Evolutionary conservation across 2,329 filamentous ascomycete species (phyloP).

Genomic region (Phyllosticta citriasiana): DNA sequence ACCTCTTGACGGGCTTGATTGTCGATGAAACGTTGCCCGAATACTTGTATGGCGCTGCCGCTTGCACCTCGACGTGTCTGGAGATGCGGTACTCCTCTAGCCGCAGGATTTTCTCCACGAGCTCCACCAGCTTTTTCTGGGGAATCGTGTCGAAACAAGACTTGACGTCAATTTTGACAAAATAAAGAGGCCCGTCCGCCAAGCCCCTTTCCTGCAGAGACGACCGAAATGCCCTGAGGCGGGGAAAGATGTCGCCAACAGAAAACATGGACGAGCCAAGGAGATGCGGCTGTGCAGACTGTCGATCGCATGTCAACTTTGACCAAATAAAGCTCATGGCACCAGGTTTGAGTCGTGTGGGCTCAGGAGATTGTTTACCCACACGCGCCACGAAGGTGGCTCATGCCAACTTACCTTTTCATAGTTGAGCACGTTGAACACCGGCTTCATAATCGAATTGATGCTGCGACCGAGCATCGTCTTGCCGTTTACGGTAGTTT

Average conservation of each 20-base stretch:
- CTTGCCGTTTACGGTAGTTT: slow-evolving; percentile 43
- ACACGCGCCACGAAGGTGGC: not conserved
- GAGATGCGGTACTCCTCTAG: slow-evolving; percentile 57
- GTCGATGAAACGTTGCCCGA: slow-evolving; percentile 9
- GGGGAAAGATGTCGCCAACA: slow-evolving; percentile 66
- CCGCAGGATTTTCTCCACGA: slow-evolving; percentile 51
- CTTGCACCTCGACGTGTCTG: slow-evolving; percentile 64
- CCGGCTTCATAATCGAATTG: slow-evolving; percentile 60
- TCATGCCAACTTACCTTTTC: slow-evolving; percentile 51
- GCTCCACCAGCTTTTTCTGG: slow-evolving; percentile 58
- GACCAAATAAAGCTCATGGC: slow-evolving; percentile 9
- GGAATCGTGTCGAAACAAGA: slow-evolving; percentile 95
- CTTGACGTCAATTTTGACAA: slow-evolving; percentile 86
- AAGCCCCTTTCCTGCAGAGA: slow-evolving; percentile 30
- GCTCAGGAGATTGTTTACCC: not conserved
- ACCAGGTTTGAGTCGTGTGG: not conserved
- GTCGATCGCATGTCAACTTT: not conserved
- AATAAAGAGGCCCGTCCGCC: slow-evolving; percentile 51
- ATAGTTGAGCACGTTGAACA: slow-evolving; percentile 66
- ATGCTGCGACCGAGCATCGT: slow-evolving; percentile 53
- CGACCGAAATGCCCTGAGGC: slow-evolving; percentile 59
- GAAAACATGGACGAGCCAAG: slow-evolving; percentile 78
- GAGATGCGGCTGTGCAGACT: slow-evolving; percentile 37
- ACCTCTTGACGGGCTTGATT: slow-evolving; percentile 28
- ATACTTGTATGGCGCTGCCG: slow-evolving; percentile 28